A percentile compares a stretch with the other conserved stretches of the same genome.
phyloP scores from a whole-genome alignment of 306 rosid genomes.

The Sesbania bispinosa region DNA sequence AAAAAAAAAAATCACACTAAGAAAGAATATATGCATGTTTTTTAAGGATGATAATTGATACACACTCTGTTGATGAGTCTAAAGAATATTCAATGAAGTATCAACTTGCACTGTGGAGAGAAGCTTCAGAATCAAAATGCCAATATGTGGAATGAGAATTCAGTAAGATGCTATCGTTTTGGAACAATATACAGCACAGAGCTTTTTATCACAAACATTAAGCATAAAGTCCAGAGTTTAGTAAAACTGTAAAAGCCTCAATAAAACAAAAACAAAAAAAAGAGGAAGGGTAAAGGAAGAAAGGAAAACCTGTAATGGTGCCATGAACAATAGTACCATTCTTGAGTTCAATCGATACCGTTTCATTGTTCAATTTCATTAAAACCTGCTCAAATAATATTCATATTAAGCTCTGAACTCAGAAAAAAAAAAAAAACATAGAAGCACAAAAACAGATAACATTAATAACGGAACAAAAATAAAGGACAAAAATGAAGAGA shows the following conservation, averaged over 20 bases:
- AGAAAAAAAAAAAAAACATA: background rate
- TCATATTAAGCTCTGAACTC: slow-evolving; percentile 10
- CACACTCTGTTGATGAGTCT: too few species aligned
- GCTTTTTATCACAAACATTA: too few species aligned
- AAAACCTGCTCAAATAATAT: slow-evolving; percentile 49
- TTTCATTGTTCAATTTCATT: slow-evolving; percentile 86
- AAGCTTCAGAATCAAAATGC: too few species aligned
- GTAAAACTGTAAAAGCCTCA: background rate
- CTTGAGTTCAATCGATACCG: slow-evolving; percentile 76
- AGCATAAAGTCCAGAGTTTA: slow-evolving; percentile 53
- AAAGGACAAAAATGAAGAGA: background rate
- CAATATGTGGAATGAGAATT: too few species aligned
- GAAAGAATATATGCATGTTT: too few species aligned
- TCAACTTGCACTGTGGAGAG: too few species aligned
- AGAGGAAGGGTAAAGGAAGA: background rate
- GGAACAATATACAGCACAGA: too few species aligned
- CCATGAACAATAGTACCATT: slow-evolving; percentile 79
- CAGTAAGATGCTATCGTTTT: too few species aligned
- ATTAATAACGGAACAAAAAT: too few species aligned
- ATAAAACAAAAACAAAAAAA: background rate
- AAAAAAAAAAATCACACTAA: too few species aligned
- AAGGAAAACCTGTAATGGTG: slow-evolving; percentile 62
- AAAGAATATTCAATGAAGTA: too few species aligned
- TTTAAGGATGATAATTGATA: too few species aligned
- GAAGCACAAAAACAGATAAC: background rate